Base-by-base conservation (phyloP, 1,284 basidiomycete genomes). In the Psilocybe mexicana region DNA sequence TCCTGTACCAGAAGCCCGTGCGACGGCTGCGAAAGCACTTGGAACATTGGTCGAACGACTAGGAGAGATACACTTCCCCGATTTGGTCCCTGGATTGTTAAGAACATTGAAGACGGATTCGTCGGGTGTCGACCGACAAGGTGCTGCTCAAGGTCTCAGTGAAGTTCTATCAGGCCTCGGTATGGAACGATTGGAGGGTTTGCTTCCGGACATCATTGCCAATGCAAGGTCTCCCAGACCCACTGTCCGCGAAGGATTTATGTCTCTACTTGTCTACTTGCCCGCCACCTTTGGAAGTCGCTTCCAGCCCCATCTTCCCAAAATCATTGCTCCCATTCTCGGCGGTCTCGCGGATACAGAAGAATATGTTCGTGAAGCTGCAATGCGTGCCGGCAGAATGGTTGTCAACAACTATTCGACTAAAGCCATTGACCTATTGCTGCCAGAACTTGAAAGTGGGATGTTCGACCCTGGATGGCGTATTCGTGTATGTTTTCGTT, bases 351-450 rank as follows among this genome's bases (percentile, higher is more conserved):
- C 96, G 0, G 97, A 99, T 72, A 82, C 88, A 3, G 95, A 96
- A 65, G 97, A 99, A 76, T 94, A 91, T 68, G 93, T 96, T 5
- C 84, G 95, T 46, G 94, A 98, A 63, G 96, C 96, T 12, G 96
- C 96, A 3, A 98, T 99, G 96, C 87, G 94, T 40, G 96, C 97
- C n/a, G 96, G 96, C 61, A 85, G 96, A 65, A 99, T 99, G 96
- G 92, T 99, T 66, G 94, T 99, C 62, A 91, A 89, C 60, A 98
- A 98, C 74, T 98, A 99, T 77, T 92, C 94, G 26, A 85, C 71
- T 70, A 92, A 88, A 70, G 96, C 97, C 3, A 93, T 99, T 57
- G 96, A 99, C 65, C 79, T 99, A 30, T 81, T 99, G 3, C 78
- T 99, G 28, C 97, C 96, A 2, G 95, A 98, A 72, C 85, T 99